Conservation (phyloP, 78 protist species). For the Paulinella micropora region DNA sequence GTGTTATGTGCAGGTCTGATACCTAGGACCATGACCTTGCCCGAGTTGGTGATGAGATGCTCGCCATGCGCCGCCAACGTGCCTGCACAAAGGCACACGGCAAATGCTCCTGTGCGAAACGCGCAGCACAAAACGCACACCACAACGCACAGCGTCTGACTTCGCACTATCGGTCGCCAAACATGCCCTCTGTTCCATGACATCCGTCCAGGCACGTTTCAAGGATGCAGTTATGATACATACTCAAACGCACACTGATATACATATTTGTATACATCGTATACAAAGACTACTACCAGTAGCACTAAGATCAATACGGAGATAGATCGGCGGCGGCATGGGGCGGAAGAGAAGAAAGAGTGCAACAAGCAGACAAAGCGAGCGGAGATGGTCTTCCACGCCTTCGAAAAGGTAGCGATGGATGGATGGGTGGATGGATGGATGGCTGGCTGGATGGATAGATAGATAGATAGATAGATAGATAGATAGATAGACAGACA, state of each 20-base stretch:
- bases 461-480: background rate
- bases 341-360: background rate
- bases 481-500: background rate
- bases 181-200: no score
- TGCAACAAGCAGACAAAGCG: no score
- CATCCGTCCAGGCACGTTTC: background rate
- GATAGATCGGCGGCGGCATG: background rate
- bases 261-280: background rate
- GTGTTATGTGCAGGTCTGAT: no score
- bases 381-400: conserved; percentile 36
- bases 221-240: background rate
- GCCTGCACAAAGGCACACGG: no score
- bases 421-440: conserved; percentile 64
- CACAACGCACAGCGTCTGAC: no score
- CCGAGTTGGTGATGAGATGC: no score
- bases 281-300: no score
- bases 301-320: background rate
- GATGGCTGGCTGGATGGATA: background rate
- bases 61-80: no score
- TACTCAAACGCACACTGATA: background rate
- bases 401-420: conserved; percentile 74
- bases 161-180: no score
- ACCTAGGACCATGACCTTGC: no score
- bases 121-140: no score
- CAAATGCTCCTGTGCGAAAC: no score